Base-by-base conservation (phyloP, 208 protist species). In the Wallacemonas collosoma region DNA sequence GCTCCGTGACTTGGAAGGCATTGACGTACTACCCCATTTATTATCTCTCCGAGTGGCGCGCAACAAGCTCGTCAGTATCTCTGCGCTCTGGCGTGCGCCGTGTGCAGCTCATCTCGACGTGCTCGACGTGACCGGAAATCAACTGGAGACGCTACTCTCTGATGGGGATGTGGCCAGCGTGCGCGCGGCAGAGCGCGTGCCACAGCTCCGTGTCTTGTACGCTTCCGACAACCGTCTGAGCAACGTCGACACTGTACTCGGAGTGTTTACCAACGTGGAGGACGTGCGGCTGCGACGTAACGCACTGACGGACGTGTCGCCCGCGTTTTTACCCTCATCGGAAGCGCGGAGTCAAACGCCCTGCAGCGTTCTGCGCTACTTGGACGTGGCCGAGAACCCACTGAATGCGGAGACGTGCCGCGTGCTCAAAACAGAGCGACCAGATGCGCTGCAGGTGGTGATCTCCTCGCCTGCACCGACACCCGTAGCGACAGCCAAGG, bases 101-200 rank as follows among this genome's bases (percentile, higher is more conserved):
- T 67, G 73, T 64, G 56, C 76, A 8, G 73, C 73, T 43, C 50
- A 77, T 35, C 65, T 94, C 5, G 82, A 88, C 35, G 79, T 91
- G 60, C 80, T 94, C 1, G 89, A 94, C 57, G 86, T 91, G 8
- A 86, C 79, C 60, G 76, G 79, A 1, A 94, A 94, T 75, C 35
- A 8, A 2, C 73, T 93, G 40, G 68, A 71, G 11, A 51, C 68
- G 53, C 54, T 90, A 12, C 57, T 85, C 12, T 71, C 83, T 8
- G 26, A 26, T 7, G 71, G 75, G 8, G 79, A 81, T 35, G 64
- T 79, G n/a, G 53, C 45, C 12, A 58, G 41, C 4, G 43, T 84
- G 54, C 56, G n/a, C 36, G 64, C 57, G 54, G 61, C 71, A 38
- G 26, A 48, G 17, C 36, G 14, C 15, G 9, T 72, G 14, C 58